Evolutionary conservation across 176 grass and related monocot genomes (phyloP), one percentile per base, ranked within the genome.

Genomic region (Typha latifolia): DNA sequence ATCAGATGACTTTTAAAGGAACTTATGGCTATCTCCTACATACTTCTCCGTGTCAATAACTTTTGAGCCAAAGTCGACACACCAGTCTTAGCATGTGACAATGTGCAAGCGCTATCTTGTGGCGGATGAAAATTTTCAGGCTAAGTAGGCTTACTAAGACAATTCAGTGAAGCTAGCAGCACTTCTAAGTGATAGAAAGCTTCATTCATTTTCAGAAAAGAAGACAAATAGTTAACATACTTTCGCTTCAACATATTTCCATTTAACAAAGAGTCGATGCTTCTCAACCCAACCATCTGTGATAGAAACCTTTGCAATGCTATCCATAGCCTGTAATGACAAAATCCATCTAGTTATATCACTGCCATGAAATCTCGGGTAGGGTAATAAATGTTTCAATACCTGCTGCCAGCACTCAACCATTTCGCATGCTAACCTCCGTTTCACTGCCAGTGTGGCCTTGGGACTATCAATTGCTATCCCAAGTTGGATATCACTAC

Each of bases 361-460:
- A 18, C 14, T 5, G 29, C 27, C 24, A 34, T 37, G 29, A 64
- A 5, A 32, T 32, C 14, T 8, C n/a, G 20, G 53, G 7, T 22
- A 59, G 53, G 53, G 18, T 16, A 59, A 59, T 16, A n/a, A 75
- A 65, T 56, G 19, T 47, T 47, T 14, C 27, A 24, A 19, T 75
- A 75, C 73, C 73, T 75, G 49, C 19, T 57, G 62, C 73, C 73
- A 75, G 32, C 73, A 75, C 49, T 75, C 47, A 19, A 47, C 63
- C 73, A 75, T 75, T 29, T 75, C 73, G 4, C 73, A 75, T 18
- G 73, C 73, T 55, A 75, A 56, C 11, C 73, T 66, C 50, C 73
- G 29, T 66, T 75, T 75, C 12, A 75, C 73, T 55, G 73, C 73
- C 20, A 75, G 49, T 67, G 73, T 75, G 31, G 73, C 73, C 26